Evolutionary conservation across 2,329 filamentous ascomycete genomes (phyloP), one percentile per base, ranked within the genome.

Genomic region (Drechmeria coniospora): DNA sequence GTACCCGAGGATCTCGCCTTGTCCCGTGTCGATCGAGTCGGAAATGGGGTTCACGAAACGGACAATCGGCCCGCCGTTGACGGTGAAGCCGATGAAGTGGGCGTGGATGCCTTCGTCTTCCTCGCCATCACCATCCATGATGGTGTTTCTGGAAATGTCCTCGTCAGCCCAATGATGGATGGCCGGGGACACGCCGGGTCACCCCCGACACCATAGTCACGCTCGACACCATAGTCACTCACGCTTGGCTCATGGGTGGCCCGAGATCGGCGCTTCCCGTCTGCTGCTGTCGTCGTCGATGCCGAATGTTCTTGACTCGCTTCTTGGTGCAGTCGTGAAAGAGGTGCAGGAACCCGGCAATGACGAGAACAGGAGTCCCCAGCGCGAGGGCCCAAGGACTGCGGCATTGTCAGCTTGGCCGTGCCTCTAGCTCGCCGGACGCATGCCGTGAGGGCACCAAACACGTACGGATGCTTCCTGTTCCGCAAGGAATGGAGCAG

Each of bases 351-450:
- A 68, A 37, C 1, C 64, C 65, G 5, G 65, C 68, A 27, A 71
- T 64, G 16, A 73, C 67, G 7, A 73, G 53, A 2, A 73, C 65
- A 0, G 68, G 68, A 0, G 68, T 74, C 6, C 68, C 68, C 9
- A 74, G 44, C 9, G 68, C 68, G 6, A 74, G 57, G 2, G 63
- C 67, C 68, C 68, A 74, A 1, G 62, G 62, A 11, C 58, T 61
- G 21, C 16, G 22, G 19, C n/a, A 12, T 18, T 14, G 23, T 33
- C 18, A 40, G 30, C 9, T 26, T 14, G 4, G 3, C 8, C 23
- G 9, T n/a, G 5, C 11, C 11, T 9, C 11, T 20, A 8, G 13
- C 10, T 21, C 12, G 6, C 9, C 10, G 10, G 20, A 21, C 18
- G 18, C 18, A 6, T 7, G 10, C 7, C 18, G 18, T 10, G 18